phyloP scores from a whole-genome alignment of 2,329 filamentous ascomycete species.

The Uncinocarpus reesii region DNA sequence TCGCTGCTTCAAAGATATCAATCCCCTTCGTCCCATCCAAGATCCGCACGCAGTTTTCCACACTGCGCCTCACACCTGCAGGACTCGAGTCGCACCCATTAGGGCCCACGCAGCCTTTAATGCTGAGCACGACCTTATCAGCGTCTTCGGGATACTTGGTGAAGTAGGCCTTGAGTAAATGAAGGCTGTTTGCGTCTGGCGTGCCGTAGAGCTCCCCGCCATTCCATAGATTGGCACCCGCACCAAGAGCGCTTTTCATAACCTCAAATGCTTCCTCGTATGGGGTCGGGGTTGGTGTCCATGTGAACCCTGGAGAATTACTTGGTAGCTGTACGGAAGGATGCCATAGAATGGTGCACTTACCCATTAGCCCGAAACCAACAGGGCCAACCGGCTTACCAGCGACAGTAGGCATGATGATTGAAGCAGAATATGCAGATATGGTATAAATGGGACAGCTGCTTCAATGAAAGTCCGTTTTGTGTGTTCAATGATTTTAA shows the following conservation, averaged over 20 bases:
- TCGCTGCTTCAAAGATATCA: slow-evolving; percentile 47
- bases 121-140: slow-evolving; percentile 22
- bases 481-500: no score
- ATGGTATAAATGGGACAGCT: no score
- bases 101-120: slow-evolving; percentile 24
- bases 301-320: no score
- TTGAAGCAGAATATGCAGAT: no score
- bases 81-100: slow-evolving; percentile 37
- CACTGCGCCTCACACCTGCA: slow-evolving; percentile 41
- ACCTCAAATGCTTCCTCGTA: slow-evolving; percentile 33
- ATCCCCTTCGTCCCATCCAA: slow-evolving; percentile 45
- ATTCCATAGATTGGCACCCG: slow-evolving; percentile 27
- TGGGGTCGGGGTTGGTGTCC: slow-evolving; percentile 14
- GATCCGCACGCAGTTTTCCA: slow-evolving; percentile 44
- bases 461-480: no score
- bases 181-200: slow-evolving; percentile 21
- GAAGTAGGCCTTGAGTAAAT: slow-evolving; percentile 23
- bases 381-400: no score
- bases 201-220: slow-evolving; percentile 29
- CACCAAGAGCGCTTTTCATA: slow-evolving; percentile 42
- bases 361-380: no score
- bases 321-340: no score
- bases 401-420: no score
- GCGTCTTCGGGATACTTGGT: slow-evolving; percentile 23
- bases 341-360: no score